phyloP scores from a whole-genome alignment of 495 filamentous ascomycete species.

The Cryomyces minteri region DNA sequence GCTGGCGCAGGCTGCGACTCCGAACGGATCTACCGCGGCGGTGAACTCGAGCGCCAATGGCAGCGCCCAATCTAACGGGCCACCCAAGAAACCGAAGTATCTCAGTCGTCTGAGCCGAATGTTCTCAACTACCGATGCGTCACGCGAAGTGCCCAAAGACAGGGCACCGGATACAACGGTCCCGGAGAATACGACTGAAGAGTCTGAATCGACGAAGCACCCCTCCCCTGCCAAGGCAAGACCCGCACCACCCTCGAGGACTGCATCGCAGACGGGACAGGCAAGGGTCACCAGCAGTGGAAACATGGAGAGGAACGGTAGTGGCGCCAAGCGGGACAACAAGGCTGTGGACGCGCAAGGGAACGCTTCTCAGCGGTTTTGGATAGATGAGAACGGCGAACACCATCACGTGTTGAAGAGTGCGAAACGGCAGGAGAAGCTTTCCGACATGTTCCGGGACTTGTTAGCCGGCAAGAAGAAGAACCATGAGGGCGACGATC shows the following conservation, averaged over 20 bases:
- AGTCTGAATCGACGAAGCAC: neutral
- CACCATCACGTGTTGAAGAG: conserved; percentile 80
- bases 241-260: conserved; percentile 8
- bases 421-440: conserved; percentile 80
- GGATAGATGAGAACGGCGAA: conserved; percentile 39
- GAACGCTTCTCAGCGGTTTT: conserved; percentile 35
- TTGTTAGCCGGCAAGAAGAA: conserved; percentile 58
- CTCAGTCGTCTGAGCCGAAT: conserved; percentile 20
- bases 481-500: conserved; percentile 52
- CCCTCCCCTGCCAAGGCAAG: conserved; percentile 1
- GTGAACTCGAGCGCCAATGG: conserved; percentile 1
- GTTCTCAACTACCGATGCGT: conserved; percentile 14
- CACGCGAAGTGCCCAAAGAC: neutral
- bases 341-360: conserved; percentile 8
- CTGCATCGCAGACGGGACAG: conserved; percentile 7
- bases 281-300: conserved; percentile 1
- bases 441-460: conserved; percentile 77
- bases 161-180: conserved; percentile 9
- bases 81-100: conserved; percentile 18
- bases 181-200: neutral
- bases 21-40: neutral
- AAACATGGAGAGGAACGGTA: conserved; percentile 12
- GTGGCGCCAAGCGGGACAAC: conserved; percentile 11
- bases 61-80: conserved; percentile 2
- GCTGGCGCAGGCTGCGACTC: neutral